Evolutionary conservation across 192 early-diverging fungal genomes (phyloP).

Genomic region (Podila verticillata): DNA sequence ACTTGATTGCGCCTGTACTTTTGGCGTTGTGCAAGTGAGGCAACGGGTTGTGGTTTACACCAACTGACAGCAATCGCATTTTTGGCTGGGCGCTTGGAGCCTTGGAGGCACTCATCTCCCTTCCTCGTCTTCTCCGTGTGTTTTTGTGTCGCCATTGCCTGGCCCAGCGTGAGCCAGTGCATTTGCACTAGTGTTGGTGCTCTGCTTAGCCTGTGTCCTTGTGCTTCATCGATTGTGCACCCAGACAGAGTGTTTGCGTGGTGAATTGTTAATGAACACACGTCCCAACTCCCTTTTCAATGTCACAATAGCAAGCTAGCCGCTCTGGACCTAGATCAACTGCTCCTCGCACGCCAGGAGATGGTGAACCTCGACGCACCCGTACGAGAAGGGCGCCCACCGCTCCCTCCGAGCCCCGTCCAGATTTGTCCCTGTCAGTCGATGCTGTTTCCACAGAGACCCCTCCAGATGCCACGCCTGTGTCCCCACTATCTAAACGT

Average conservation of each 20-base stretch:
- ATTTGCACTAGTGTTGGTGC: too few species aligned
- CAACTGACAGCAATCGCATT: too few species aligned
- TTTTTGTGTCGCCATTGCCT: too few species aligned
- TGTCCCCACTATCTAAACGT: constrained; percentile 7
- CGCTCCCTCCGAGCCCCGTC: constrained; percentile 14
- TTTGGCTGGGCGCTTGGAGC: too few species aligned
- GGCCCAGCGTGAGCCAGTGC: too few species aligned
- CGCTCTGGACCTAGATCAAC: constrained; percentile 22
- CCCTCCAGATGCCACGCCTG: background rate
- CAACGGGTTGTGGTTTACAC: too few species aligned
- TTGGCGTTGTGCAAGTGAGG: too few species aligned
- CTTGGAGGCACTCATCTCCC: too few species aligned
- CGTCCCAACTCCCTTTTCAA: background rate
- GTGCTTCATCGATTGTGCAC: too few species aligned
- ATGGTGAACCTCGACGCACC: constrained; percentile 36
- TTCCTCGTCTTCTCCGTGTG: too few species aligned
- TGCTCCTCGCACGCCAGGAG: constrained; percentile 11
- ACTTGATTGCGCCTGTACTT: too few species aligned
- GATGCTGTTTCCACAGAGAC: constrained; percentile 1
- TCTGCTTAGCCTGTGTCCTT: too few species aligned
- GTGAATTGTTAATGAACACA: background rate
- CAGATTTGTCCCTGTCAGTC: constrained; percentile 6
- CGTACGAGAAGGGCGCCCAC: constrained; percentile 12
- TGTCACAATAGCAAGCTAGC: constrained; percentile 34
- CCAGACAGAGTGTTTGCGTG: background rate